A percentile compares a stretch with the other conserved stretches of the same genome.
Conservation (phyloP, 305 asterid genomes). For the Fraxinus baroniana region DNA sequence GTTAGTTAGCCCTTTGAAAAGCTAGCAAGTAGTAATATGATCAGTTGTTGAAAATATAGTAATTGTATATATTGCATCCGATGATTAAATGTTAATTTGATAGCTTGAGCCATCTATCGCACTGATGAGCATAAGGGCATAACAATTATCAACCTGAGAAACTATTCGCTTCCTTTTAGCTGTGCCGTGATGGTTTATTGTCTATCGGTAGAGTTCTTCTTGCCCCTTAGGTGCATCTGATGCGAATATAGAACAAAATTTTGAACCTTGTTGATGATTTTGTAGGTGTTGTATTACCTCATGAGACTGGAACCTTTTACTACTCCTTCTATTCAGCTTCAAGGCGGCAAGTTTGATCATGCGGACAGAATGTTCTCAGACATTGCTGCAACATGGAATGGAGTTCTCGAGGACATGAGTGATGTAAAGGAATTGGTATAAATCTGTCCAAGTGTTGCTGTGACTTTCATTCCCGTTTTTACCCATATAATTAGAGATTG, state of each 20-base stretch:
- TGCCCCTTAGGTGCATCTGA: slow-evolving; percentile 11
- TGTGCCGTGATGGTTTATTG: not conserved
- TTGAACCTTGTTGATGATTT: slow-evolving; percentile 6
- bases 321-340: slow-evolving; percentile 92
- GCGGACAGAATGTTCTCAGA: slow-evolving; percentile 98
- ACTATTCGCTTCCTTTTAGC: slow-evolving; percentile 14
- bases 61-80: slow-evolving; percentile 1
- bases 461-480: slow-evolving; percentile 1
- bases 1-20: slow-evolving; percentile 3
- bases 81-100: slow-evolving; percentile 3
- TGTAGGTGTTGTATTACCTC: slow-evolving; percentile 91
- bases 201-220: slow-evolving; percentile 1
- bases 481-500: not conserved
- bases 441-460: slow-evolving; percentile 18
- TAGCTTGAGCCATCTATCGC: slow-evolving; percentile 13
- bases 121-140: slow-evolving; percentile 5
- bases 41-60: slow-evolving; percentile 12
- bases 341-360: slow-evolving; percentile 98
- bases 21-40: slow-evolving; percentile 16
- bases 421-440: slow-evolving; percentile 94
- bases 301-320: slow-evolving; percentile 94
- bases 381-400: slow-evolving; percentile 93
- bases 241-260: slow-evolving; percentile 20
- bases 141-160: slow-evolving; percentile 11
- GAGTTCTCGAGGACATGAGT: slow-evolving; percentile 99